Percentiles rank a stretch among this genome's conserved stretches.
These are phyloP conservation scores for Apiospora aurea DNA, from an alignment of 2,329 filamentous ascomycete genomes.

Conservation along the genomic window DNA sequence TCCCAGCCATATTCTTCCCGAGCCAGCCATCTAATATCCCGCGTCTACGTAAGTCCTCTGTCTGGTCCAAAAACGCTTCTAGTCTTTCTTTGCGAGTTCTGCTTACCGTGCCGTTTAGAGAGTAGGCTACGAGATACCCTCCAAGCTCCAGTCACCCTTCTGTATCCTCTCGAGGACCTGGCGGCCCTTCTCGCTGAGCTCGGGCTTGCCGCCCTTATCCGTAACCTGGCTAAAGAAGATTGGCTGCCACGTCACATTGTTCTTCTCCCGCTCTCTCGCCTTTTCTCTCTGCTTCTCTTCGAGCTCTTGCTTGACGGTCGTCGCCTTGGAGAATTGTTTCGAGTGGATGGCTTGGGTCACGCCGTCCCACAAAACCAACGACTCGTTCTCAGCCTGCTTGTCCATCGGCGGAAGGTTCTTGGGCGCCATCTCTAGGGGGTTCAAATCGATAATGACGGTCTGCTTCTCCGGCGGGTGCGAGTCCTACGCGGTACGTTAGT, in stretches of 20 bases:
- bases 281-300: slow-evolving; percentile 90
- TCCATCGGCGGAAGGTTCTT: slow-evolving; percentile 82
- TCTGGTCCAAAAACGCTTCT: background rate
- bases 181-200: slow-evolving; percentile 61
- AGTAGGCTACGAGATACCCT: slow-evolving; percentile 48
- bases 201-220: slow-evolving; percentile 62
- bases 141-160: slow-evolving; percentile 59
- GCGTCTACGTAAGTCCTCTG: slow-evolving; percentile 8
- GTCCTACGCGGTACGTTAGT: slow-evolving; percentile 39
- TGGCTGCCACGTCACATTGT: slow-evolving; percentile 78
- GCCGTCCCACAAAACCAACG: slow-evolving; percentile 82
- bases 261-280: slow-evolving; percentile 78
- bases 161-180: slow-evolving; percentile 60
- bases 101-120: background rate
- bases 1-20: background rate
- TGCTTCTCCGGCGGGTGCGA: slow-evolving; percentile 64
- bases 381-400: slow-evolving; percentile 87
- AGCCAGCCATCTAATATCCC: slow-evolving; percentile 4
- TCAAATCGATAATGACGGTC: slow-evolving; percentile 83
- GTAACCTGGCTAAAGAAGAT: slow-evolving; percentile 78
- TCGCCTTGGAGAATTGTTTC: slow-evolving; percentile 86
- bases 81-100: background rate
- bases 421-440: slow-evolving; percentile 78
- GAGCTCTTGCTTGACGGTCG: slow-evolving; percentile 85
- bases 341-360: slow-evolving; percentile 86